These are phyloP conservation scores for Syzygium aqueum DNA, from an alignment of 345 rosid species.

Conservation along the genomic window DNA sequence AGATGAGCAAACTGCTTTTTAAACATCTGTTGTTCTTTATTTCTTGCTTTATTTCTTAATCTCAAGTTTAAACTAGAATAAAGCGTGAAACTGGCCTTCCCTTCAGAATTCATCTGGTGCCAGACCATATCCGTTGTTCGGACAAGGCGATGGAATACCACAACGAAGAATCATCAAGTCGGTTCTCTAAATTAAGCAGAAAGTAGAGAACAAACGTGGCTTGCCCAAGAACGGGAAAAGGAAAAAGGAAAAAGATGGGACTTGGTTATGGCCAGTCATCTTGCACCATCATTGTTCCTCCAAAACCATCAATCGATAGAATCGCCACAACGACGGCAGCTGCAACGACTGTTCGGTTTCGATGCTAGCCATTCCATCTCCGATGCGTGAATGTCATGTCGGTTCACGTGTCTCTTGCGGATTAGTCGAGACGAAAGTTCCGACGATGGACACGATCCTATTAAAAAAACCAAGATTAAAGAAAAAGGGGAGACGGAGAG, in stretches of 20 bases:
- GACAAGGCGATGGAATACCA: not conserved
- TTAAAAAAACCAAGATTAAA: not conserved
- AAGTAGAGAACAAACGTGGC: not conserved
- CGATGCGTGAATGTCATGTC: not conserved
- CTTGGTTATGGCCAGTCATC: not conserved
- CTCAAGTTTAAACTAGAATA: not conserved
- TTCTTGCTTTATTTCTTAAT: not conserved
- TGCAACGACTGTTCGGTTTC: not conserved
- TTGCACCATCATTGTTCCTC: not conserved
- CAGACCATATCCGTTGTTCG: not conserved
- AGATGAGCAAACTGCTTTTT: not conserved
- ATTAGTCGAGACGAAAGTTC: not conserved
- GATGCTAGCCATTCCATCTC: too few relatives aligned
- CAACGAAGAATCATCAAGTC: not conserved
- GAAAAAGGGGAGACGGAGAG: not conserved
- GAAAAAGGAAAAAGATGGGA: not conserved
- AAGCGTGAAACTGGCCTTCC: not conserved
- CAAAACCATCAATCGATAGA: not conserved
- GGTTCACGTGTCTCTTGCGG: not conserved
- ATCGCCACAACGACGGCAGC: not conserved
- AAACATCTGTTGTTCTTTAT: too few relatives aligned
- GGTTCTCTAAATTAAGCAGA: not conserved
- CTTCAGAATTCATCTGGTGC: not conserved
- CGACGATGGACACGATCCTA: not conserved
- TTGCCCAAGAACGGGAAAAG: not conserved